Evolutionary conservation across 108 stramenopile species (phyloP), one percentile per base, ranked within the genome.

Genomic region (Fragilaria crotonensis): DNA sequence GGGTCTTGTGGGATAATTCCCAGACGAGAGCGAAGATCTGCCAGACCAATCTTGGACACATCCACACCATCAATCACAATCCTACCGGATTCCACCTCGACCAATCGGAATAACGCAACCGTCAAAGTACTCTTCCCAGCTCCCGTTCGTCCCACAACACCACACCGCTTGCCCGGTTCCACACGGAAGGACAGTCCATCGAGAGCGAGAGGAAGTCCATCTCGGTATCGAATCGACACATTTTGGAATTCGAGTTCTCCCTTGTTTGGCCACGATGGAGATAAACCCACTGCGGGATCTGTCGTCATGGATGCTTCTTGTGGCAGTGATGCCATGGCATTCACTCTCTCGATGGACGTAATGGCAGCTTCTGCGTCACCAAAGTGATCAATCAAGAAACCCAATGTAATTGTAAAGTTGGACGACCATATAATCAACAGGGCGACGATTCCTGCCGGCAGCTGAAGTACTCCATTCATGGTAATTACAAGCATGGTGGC

Each of bases 1-100:
- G 96, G 96, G 56, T 96, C 90, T 66, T 99, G 98, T 0, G 96
- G 96, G 45, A 99, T 96, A 46, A 99, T 96, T 44, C 36, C 22
- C 4, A 45, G 57, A 7, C 89, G 65, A 5, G 88, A 88, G 50
- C 92, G 75, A 23, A 94, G 76, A 62, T 88, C 88, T 19, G 80
- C 76, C 57, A 94, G 75, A 26, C 83, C 79, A 3, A 94, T 48
- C 22, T 46, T 72, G 5, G 67, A 69, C 1, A 96, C 48, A 64
- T 95, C 87, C 2, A 83, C 62, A 19, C 87, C 93, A 64, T 95
- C 94, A 18, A 96, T 32, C 19, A 73, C 18, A 25, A 96, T 85
- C 19, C 50, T 25, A 7, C 97, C 96, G 11, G 74, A 65, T 64
- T 91, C 90, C 5, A 91, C 62, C 64, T 91, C 90, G 4, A 85